Evolutionary conservation across 495 filamentous ascomycete species (phyloP).

Genomic region (Neurospora sp.): DNA sequence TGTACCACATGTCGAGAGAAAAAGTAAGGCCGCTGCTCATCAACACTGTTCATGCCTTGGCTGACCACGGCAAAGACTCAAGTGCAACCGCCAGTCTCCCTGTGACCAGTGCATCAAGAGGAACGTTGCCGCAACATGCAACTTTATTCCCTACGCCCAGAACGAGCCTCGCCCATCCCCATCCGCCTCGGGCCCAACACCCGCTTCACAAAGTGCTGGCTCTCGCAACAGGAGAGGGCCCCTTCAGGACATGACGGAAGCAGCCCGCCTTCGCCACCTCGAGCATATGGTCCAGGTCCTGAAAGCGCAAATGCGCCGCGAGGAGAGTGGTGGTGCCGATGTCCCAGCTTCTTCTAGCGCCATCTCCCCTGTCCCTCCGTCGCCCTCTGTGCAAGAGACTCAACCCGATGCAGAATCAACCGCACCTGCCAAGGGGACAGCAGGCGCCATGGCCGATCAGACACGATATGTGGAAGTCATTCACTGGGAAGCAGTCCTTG

Average conservation of each 20-base stretch:
- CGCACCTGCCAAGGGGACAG: conserved; percentile 6
- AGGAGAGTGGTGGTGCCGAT: neutral
- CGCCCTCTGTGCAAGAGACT: neutral
- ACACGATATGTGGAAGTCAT: conserved; percentile 39
- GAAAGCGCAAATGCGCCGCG: conserved; percentile 22
- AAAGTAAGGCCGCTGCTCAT: conserved; percentile 28
- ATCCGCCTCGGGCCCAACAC: conserved; percentile 28
- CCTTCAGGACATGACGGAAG: neutral
- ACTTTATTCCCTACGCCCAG: conserved; percentile 26
- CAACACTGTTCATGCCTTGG: neutral
- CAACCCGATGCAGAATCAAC: neutral
- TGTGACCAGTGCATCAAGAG: conserved; percentile 42
- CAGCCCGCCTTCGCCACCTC: conserved; percentile 34
- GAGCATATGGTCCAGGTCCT: conserved; percentile 41
- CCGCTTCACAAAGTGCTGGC: conserved; percentile 33
- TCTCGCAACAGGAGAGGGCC: conserved; percentile 4
- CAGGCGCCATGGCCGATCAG: conserved; percentile 26
- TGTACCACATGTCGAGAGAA: conserved; percentile 43
- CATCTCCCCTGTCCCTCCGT: neutral
- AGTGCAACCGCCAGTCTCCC: conserved; percentile 42
- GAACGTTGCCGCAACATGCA: conserved; percentile 32
- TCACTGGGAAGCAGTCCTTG: conserved; percentile 42
- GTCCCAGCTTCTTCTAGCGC: neutral
- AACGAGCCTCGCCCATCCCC: neutral
- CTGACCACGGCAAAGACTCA: conserved; percentile 27